phyloP scores from a whole-genome alignment of 345 rosid genomes.

The Lumnitzera littorea region DNA sequence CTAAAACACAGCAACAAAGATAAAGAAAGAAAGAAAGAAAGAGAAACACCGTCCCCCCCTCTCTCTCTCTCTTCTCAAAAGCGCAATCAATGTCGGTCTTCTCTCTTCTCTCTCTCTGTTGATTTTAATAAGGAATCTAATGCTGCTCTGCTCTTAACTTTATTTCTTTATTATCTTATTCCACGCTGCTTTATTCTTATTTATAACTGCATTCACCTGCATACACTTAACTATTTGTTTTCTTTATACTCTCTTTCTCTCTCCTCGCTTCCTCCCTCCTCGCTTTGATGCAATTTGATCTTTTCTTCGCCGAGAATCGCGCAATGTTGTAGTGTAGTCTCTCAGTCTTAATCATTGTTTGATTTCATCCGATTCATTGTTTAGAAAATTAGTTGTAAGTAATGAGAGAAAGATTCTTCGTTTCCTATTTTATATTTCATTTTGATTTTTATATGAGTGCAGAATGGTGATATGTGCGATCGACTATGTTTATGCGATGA shows the following conservation, averaged over 20 bases:
- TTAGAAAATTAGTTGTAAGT: not conserved
- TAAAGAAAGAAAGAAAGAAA: not conserved
- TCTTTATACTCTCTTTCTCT: conserved; percentile 2
- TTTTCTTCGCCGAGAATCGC: conserved; percentile 15
- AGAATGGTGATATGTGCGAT: not conserved
- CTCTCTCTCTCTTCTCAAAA: conserved; percentile 2
- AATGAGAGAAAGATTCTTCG: no score
- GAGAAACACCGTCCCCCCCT: not conserved
- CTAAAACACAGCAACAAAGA: not conserved
- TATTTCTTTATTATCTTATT: not conserved
- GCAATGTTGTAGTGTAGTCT: not conserved
- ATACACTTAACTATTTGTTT: not conserved
- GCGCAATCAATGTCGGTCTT: conserved; percentile 31
- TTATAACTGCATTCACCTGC: not conserved
- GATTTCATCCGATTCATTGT: not conserved
- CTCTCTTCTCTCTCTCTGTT: conserved; percentile 12
- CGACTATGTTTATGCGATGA: not conserved
- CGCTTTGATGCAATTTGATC: not conserved
- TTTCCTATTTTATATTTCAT: not conserved
- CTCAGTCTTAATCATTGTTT: not conserved
- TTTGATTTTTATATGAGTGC: not conserved
- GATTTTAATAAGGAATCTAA: conserved; percentile 8
- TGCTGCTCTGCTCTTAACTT: conserved; percentile 1
- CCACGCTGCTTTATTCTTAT: not conserved
- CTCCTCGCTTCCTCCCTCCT: conserved; percentile 8